phyloP scores from a whole-genome alignment of 2,329 filamentous ascomycete species.

The Botrytis fabae region DNA sequence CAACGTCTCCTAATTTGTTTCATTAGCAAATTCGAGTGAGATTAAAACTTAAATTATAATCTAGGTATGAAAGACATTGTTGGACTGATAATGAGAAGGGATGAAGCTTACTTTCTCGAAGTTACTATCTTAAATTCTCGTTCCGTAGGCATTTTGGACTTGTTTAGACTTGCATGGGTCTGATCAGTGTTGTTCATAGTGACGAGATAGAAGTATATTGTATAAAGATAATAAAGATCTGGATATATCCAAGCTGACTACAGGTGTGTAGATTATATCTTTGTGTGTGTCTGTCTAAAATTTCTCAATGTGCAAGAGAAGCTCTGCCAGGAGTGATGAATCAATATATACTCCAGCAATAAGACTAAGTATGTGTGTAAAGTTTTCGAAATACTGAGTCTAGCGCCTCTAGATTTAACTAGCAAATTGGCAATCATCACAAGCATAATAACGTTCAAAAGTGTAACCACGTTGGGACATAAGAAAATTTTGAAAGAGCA shows the following conservation, averaged over 20 bases:
- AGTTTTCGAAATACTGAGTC: not conserved
- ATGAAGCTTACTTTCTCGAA: not conserved
- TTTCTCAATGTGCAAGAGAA: not conserved
- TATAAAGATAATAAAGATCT: not conserved
- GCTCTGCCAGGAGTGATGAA: not conserved
- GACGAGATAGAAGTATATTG: not conserved
- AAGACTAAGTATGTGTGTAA: not conserved
- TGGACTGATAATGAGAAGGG: too few relatives aligned
- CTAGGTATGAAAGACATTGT: not conserved
- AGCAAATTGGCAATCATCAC: not conserved
- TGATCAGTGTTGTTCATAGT: not conserved
- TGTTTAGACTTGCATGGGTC: not conserved
- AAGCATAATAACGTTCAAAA: not conserved
- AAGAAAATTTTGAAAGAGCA: not conserved
- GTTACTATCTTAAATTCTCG: not conserved
- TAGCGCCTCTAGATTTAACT: not conserved
- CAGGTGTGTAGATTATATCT: not conserved
- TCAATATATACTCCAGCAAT: not conserved
- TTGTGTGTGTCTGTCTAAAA: not conserved
- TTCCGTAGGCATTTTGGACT: not conserved
- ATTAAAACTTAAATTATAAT: not conserved
- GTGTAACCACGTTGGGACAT: not conserved
- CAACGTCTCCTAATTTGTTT: not conserved
- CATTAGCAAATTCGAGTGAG: not conserved
- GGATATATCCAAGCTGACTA: not conserved